A percentile compares a stretch with the other conserved stretches of the same genome.
Conservation (phyloP, 139 green algal genomes). For the Chlorella sp. region DNA sequence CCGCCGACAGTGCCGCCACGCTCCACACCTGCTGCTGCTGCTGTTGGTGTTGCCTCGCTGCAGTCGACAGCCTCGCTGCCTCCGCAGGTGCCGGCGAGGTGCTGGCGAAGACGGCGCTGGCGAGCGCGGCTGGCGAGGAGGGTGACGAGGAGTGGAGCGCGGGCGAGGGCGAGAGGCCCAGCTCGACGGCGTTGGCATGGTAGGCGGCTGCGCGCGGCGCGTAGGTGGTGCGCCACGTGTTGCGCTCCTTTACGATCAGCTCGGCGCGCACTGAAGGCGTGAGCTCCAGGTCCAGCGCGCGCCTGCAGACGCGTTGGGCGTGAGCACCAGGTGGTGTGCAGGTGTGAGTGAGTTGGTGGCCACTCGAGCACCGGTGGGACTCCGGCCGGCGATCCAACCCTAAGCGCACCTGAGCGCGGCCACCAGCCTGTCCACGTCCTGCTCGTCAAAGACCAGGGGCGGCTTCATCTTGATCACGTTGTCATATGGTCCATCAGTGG, state of each 20-base stretch:
- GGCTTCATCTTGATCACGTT: constrained; percentile 77
- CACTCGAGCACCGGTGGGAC: background rate
- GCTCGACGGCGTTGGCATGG: constrained; percentile 1
- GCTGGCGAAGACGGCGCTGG: too few relatives aligned
- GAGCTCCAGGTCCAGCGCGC: constrained; percentile 9
- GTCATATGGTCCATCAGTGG: constrained; percentile 47
- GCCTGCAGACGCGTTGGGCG: background rate
- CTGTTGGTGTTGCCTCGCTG: too few relatives aligned
- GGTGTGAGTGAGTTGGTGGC: too few relatives aligned
- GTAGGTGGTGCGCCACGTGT: constrained; percentile 1
- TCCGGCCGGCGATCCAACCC: too few relatives aligned
- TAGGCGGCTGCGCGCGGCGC: constrained; percentile 1
- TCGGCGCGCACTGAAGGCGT: background rate
- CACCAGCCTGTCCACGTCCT: constrained; percentile 44
- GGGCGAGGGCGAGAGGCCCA: background rate
- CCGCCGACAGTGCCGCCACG: too few relatives aligned
- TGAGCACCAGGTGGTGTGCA: too few relatives aligned
- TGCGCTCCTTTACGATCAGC: constrained; percentile 6
- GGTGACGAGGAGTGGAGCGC: too few relatives aligned
- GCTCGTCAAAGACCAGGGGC: constrained; percentile 51
- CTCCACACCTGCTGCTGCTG: too few relatives aligned
- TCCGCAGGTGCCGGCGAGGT: too few relatives aligned
- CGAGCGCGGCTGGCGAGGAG: too few relatives aligned
- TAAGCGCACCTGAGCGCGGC: constrained; percentile 34
- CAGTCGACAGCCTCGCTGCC: too few relatives aligned